These are phyloP conservation scores for Sclerotinia nivalis DNA, from an alignment of 2,329 filamentous ascomycete species.

Conservation along the genomic window DNA sequence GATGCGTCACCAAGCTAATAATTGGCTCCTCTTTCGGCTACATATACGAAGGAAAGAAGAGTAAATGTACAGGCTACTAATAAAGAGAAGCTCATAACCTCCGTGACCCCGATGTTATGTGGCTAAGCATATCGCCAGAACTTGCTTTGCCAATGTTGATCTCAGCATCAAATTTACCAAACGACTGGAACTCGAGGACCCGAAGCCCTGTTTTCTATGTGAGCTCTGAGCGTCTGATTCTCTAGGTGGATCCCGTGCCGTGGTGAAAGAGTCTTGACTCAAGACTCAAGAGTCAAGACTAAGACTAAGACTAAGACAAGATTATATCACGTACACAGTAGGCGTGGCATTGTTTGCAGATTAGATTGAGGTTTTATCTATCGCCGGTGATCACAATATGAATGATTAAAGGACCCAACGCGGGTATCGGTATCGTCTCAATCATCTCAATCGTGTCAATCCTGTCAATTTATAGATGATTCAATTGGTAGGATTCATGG, in stretches of 20 bases:
- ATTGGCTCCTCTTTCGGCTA: no score
- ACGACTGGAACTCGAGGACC: constrained; percentile 12
- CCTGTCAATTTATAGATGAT: background rate
- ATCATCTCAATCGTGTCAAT: background rate
- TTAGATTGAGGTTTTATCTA: background rate
- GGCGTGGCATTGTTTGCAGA: background rate
- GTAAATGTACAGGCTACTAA: no score
- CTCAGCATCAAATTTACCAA: constrained; percentile 20
- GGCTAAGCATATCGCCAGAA: background rate
- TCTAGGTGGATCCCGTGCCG: background rate
- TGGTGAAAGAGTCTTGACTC: no score
- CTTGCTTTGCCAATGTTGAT: background rate
- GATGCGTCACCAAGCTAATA: background rate
- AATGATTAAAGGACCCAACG: constrained; percentile 7
- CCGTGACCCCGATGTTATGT: background rate
- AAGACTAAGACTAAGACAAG: background rate
- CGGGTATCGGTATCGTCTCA: background rate
- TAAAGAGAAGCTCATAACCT: background rate
- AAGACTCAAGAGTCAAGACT: background rate
- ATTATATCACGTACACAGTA: background rate
- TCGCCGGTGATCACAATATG: constrained; percentile 5
- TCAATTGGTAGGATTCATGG: background rate
- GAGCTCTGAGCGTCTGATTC: background rate
- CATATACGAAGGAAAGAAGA: background rate
- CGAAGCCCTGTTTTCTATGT: background rate